These are phyloP conservation scores for Nepenthes gracilis DNA, from an alignment of 148 eudicot species.

Conservation along the genomic window DNA sequence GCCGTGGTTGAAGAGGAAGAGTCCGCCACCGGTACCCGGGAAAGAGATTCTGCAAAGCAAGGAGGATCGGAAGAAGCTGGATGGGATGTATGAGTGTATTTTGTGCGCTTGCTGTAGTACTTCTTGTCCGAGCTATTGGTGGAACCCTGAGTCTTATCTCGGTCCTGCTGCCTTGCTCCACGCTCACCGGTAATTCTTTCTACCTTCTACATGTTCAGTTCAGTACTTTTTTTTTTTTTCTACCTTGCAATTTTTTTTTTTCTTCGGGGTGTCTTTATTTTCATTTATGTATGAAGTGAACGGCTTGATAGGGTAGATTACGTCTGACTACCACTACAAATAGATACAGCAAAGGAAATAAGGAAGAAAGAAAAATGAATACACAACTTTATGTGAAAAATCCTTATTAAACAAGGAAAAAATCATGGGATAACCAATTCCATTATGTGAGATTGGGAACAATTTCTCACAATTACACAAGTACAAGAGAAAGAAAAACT, in stretches of 20 bases:
- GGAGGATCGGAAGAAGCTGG: constrained; percentile 84
- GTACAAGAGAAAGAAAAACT: too few species aligned
- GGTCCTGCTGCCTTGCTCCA: constrained; percentile 98
- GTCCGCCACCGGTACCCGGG: constrained; percentile 27
- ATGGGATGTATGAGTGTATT: constrained; percentile 98
- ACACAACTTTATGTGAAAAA: too few species aligned
- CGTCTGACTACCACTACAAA: too few species aligned
- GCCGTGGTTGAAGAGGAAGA: constrained; percentile 98
- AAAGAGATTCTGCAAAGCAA: constrained; percentile 77
- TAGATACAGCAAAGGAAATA: too few species aligned
- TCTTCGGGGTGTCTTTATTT: background rate
- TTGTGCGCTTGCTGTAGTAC: constrained; percentile 92
- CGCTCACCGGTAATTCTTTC: constrained; percentile 56
- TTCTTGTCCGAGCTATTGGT: constrained; percentile 98
- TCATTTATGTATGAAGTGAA: background rate
- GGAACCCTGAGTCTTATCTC: constrained; percentile 92
- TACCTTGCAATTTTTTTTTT: background rate
- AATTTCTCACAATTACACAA: too few species aligned
- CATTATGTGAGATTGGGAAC: too few species aligned
- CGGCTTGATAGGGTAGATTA: too few species aligned
- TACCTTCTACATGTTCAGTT: background rate
- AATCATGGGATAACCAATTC: too few species aligned
- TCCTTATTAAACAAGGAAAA: too few species aligned
- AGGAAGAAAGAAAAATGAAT: too few species aligned
- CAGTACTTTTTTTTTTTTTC: background rate